Evolutionary conservation across 441 rosid species (phyloP).

Genomic region (Brassica hybrid): DNA sequence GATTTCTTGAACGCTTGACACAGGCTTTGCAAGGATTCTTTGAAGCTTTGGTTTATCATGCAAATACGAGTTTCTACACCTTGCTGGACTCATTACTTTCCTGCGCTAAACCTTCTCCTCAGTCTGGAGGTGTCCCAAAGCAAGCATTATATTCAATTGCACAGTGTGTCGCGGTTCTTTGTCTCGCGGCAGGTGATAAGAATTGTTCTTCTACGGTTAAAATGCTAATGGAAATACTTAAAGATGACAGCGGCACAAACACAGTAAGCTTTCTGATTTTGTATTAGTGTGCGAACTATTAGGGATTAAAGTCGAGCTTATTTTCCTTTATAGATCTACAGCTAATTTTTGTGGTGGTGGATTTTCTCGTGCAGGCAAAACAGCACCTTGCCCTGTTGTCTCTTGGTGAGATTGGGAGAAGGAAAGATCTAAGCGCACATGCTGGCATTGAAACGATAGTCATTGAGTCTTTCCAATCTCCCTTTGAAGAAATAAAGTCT

Average conservation of each 20-base stretch:
- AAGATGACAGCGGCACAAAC: constrained; percentile 76
- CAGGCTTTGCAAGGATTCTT: constrained; percentile 92
- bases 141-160: constrained; percentile 97
- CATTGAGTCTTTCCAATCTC: constrained; percentile 98
- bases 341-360: constrained; percentile 13
- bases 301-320: background rate
- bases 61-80: constrained; percentile 92
- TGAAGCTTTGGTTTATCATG: constrained; percentile 85
- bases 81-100: constrained; percentile 91
- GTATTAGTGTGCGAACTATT: background rate
- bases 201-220: constrained; percentile 91
- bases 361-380: constrained; percentile 65
- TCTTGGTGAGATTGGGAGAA: constrained; percentile 98
- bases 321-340: background rate
- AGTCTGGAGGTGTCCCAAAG: constrained; percentile 96
- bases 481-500: constrained; percentile 98
- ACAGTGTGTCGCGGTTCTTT: constrained; percentile 98
- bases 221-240: constrained; percentile 89
- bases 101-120: constrained; percentile 93
- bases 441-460: constrained; percentile 82
- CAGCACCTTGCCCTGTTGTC: constrained; percentile 97
- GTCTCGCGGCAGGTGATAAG: constrained; percentile 93
- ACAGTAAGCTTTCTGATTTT: constrained; percentile 63
- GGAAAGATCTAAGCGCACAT: constrained; percentile 90
- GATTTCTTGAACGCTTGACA: constrained; percentile 44